Base-by-base conservation (phyloP, 140 eudicot genomes). In the Oenanthe javanica region DNA sequence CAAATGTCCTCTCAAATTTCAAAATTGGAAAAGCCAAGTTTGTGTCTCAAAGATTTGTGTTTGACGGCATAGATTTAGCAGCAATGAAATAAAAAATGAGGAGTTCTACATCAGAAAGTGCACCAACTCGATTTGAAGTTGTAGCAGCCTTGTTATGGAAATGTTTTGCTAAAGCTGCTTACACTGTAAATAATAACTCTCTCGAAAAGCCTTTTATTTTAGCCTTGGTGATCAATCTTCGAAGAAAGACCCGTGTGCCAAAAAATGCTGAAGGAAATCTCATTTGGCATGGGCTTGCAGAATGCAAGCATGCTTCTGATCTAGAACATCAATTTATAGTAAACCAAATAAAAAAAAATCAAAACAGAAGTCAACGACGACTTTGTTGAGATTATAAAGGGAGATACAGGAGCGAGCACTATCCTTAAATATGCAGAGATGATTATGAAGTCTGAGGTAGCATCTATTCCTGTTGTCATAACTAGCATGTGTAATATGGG, bases 401-500 rank as follows among this genome's bases (percentile, higher is more conserved):
- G 74, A 21, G 86, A 84, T 11, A 40, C 19, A 0, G 81, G 59
- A 19, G 40, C 45, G 40, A 18, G 38, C 15, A 72, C 36, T 45
- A 38, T 45, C 8, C 25, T 18, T 3, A 18, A 72, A 21, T 18
- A 18, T 43, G 36, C 38, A 21, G 77, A 72, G 45, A 21, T 45
- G 77, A 45, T 72, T 8, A 72, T 72, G 76, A 72, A 36, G 12
- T 16, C 25, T 48, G 14, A 9, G 18, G 18, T 42, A 13, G 63
- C 50, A 4, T 36, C 50, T 9, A 36, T 80, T 5, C 18, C 71
- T 3, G 45, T 61, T 46, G 16, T 57, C 15, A 54, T 80, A 45
- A 80, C 79, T 10, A 84, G 84, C 66, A 67, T 77, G 79, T 80
- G 81, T 23, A 76, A 81, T 31, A 59, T 77, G 67, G 84, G 84